A percentile compares a stretch with the other conserved stretches of the same genome.
Evolutionary conservation across 2,329 filamentous ascomycete species (phyloP).

Genomic region (Hymenoscyphus fructigenus): DNA sequence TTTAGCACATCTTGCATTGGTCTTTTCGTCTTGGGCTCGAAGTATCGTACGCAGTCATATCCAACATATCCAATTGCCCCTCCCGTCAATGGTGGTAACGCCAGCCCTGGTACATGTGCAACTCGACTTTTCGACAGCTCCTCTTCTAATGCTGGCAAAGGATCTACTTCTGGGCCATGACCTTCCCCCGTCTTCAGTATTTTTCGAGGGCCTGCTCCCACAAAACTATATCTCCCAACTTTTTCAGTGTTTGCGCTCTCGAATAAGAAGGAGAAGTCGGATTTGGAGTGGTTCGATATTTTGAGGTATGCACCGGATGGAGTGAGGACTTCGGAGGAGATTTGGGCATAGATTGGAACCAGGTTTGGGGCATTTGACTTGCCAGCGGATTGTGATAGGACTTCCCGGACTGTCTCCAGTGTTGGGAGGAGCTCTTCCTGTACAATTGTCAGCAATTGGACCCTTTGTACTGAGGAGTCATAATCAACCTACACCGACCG

Average conservation of each 20-base stretch:
- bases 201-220: slow-evolving; percentile 78
- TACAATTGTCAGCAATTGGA: slow-evolving; percentile 27
- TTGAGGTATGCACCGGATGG: slow-evolving; percentile 96
- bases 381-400: slow-evolving; percentile 51
- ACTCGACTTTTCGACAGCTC: slow-evolving; percentile 79
- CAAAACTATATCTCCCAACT: slow-evolving; percentile 92
- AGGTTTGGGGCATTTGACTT: slow-evolving; percentile 66
- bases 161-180: slow-evolving; percentile 81
- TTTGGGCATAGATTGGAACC: slow-evolving; percentile 78
- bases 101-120: slow-evolving; percentile 77
- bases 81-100: slow-evolving; percentile 81
- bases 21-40: slow-evolving; percentile 92
- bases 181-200: slow-evolving; percentile 84
- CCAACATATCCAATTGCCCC: slow-evolving; percentile 96
- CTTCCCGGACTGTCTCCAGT: slow-evolving; percentile 56
- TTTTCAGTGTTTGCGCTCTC: slow-evolving; percentile 94
- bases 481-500: slow-evolving; percentile 29
- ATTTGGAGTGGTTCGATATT: slow-evolving; percentile 71
- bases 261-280: slow-evolving; percentile 87
- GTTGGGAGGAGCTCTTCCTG: slow-evolving; percentile 57
- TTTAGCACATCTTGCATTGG: slow-evolving; percentile 84
- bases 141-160: slow-evolving; percentile 75
- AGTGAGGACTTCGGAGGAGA: slow-evolving; percentile 89
- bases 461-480: slow-evolving; percentile 13
- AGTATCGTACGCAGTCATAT: slow-evolving; percentile 96